phyloP scores from a whole-genome alignment of 1,139 yeast species.

The Kluyveromyces marxianus region DNA sequence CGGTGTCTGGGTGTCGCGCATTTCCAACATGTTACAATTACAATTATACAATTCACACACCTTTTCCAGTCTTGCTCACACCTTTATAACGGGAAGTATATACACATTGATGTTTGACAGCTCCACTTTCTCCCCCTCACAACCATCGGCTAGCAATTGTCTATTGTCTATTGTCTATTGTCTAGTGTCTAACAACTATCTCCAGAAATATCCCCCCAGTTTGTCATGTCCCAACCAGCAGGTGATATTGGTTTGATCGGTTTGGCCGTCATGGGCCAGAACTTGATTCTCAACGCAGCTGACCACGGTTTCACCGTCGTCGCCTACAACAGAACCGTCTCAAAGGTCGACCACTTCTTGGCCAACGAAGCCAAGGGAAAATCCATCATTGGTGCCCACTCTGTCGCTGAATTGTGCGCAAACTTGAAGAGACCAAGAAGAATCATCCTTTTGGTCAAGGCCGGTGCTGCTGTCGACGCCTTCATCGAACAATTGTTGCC shows the following conservation, averaged over 20 bases:
- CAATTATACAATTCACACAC: no score
- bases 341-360: slow-evolving; percentile 90
- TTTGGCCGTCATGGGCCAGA: slow-evolving; percentile 99
- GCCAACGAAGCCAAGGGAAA: slow-evolving; percentile 95
- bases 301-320: slow-evolving; percentile 97
- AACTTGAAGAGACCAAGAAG: slow-evolving; percentile 97
- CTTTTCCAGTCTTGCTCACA: no score
- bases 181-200: no score
- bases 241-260: slow-evolving; percentile 98
- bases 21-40: no score
- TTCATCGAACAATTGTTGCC: slow-evolving; percentile 86
- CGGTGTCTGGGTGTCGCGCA: no score
- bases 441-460: slow-evolving; percentile 89
- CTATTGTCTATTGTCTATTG: no score
- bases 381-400: slow-evolving; percentile 90
- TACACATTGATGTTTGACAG: no score
- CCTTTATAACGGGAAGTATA: no score
- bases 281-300: slow-evolving; percentile 94
- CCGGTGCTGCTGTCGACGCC: slow-evolving; percentile 90
- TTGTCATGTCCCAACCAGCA: slow-evolving; percentile 11
- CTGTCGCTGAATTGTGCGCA: slow-evolving; percentile 78
- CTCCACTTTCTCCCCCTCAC: no score
- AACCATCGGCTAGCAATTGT: no score
- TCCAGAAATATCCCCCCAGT: no score
- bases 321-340: slow-evolving; percentile 95